phyloP scores from a whole-genome alignment of 495 filamentous ascomycete species.

The Thozetella sp. region DNA sequence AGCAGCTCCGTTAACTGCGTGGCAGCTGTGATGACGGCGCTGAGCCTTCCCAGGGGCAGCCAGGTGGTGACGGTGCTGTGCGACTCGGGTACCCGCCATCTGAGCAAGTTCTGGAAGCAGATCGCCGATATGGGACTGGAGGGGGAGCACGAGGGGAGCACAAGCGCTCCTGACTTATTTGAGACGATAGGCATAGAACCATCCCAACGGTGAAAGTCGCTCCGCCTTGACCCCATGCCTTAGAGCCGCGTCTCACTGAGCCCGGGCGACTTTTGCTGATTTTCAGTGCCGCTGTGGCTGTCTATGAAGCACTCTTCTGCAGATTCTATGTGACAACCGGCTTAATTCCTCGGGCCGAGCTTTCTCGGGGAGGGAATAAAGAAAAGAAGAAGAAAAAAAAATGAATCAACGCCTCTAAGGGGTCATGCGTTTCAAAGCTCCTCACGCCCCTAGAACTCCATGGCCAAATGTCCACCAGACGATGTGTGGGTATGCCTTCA shows the following conservation, averaged over 20 bases:
- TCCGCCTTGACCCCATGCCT: too few relatives aligned
- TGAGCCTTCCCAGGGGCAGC: conserved; percentile 66
- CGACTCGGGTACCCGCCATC: conserved; percentile 86
- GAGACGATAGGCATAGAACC: not conserved
- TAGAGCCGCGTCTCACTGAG: too few relatives aligned
- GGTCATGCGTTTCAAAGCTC: too few relatives aligned
- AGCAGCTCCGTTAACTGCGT: conserved; percentile 96
- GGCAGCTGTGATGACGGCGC: conserved; percentile 79
- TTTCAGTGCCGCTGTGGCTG: too few relatives aligned
- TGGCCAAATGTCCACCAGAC: not conserved
- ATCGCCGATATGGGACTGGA: conserved; percentile 72
- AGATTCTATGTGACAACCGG: too few relatives aligned
- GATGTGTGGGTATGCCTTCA: not conserved
- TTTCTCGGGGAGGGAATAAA: too few relatives aligned
- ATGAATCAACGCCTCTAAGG: too few relatives aligned
- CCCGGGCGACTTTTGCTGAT: too few relatives aligned
- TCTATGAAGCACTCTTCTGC: too few relatives aligned
- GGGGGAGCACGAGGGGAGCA: conserved; percentile 25
- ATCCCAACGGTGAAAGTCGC: not conserved
- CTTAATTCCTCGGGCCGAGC: too few relatives aligned
- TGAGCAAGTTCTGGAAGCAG: conserved; percentile 92
- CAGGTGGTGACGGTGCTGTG: conserved; percentile 89
- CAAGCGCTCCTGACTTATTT: not conserved
- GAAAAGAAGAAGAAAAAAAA: too few relatives aligned
- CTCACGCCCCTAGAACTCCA: too few relatives aligned